Evolutionary conservation across 768 basidiomycete genomes (phyloP), one percentile per base, ranked within the genome.

Genomic region (Thelephora aurantiotincta): DNA sequence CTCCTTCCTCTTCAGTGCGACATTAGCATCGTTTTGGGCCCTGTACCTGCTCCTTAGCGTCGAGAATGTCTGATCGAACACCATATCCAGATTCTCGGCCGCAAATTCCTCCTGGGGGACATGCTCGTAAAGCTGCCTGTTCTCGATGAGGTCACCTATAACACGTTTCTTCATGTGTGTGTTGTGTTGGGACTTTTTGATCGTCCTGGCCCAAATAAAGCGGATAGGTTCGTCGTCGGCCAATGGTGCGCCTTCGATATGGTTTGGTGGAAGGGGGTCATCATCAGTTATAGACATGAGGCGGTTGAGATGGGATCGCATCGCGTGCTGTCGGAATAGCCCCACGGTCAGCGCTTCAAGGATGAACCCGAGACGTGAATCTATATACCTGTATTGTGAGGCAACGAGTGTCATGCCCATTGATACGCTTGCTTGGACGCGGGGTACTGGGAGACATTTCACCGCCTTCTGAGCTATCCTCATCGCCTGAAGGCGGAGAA

Each of bases 191-290:
- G 82, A 86, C 54, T 85, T 80, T 50, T 77, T 82, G 11, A 73
- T 67, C 2, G 84, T 87, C 59, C 82, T 83, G 51, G 80, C 77
- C 84, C 84, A 87, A 3, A 84, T 78, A 52, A 86, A 86, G 16
- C 83, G 78, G 12, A 86, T 67, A 1, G 81, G 73, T n/a, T 78
- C 71, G 18, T 67, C 58, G 11, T 65, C 55, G 2, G 62, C 65
- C 1, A 78, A 54, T 2, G 62, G 55, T 11, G 60, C 64, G 13
- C 75, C 78, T 55, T 86, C 82, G 9, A 55, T 53, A 54, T 82
- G 75, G 46, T 72, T 76, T 48, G 75, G 74, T 0, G 84, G 84
- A 6, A 86, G 63, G 1, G 71, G 57, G 50, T 75, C 74, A 54
- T 77, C 80, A 34, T 60, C 68, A 6, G 71, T 66, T 5, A 82